Evolutionary conservation across 345 rosid genomes (phyloP).

Genomic region (Erucastrum elatum): DNA sequence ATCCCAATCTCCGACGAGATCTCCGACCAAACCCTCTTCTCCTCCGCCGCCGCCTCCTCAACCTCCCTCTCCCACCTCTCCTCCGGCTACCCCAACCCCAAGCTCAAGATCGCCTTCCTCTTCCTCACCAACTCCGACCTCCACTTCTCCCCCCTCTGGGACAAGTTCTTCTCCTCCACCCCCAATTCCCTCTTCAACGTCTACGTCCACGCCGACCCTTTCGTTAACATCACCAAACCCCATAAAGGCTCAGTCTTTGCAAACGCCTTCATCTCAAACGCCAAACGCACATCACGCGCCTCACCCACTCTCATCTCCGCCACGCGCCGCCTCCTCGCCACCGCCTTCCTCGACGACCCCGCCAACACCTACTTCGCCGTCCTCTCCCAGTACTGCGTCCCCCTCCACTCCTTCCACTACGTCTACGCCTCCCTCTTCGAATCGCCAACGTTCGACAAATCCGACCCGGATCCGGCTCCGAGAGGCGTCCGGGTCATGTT

Average conservation of each 20-base stretch:
- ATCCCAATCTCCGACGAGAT: conserved; percentile 73
- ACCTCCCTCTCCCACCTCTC: conserved; percentile 63
- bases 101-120: conserved; percentile 81
- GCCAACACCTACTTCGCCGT: conserved; percentile 84
- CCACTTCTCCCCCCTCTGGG: conserved; percentile 81
- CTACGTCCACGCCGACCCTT: conserved; percentile 89
- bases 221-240: conserved; percentile 55
- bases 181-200: conserved; percentile 57
- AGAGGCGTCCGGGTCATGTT: conserved; percentile 56
- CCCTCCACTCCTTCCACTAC: conserved; percentile 74
- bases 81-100: conserved; percentile 48
- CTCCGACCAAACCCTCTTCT: conserved; percentile 69
- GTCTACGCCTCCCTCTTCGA: conserved; percentile 61
- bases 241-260: conserved; percentile 47
- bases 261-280: conserved; percentile 50
- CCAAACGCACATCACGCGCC: conserved; percentile 77
- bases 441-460: conserved; percentile 55
- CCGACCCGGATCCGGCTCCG: conserved; percentile 43
- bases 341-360: conserved; percentile 83
- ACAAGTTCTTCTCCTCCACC: conserved; percentile 53
- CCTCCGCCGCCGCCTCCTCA: conserved; percentile 49
- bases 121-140: conserved; percentile 94
- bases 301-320: conserved; percentile 93
- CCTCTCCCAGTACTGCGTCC: conserved; percentile 80
- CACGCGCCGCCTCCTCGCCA: conserved; percentile 84